A percentile compares a stretch with the other conserved stretches of the same genome.
These are phyloP conservation scores for Acer yangbiense DNA, from an alignment of 345 rosid species.

Conservation along the genomic window DNA sequence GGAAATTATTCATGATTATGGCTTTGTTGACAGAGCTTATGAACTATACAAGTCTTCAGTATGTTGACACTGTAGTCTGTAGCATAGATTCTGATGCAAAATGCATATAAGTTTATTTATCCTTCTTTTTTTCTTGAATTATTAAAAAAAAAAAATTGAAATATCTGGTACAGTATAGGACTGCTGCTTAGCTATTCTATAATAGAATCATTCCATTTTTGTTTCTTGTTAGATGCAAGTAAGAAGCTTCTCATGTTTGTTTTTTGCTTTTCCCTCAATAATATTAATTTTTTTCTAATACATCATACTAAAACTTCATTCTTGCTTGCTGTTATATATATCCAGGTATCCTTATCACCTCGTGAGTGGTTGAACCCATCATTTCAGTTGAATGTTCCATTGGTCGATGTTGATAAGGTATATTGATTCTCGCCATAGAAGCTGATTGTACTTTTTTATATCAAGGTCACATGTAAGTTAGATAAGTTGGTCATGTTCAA, in stretches of 20 bases:
- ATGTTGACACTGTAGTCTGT: background rate
- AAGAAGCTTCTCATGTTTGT: background rate
- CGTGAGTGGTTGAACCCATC: constrained; percentile 74
- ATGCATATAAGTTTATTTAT: background rate
- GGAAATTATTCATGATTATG: background rate
- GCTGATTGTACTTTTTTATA: background rate
- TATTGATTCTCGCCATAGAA: constrained; percentile 13
- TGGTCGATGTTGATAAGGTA: constrained; percentile 98
- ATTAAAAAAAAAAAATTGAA: background rate
- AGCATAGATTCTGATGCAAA: background rate
- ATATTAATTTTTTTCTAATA: background rate
- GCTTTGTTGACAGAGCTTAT: background rate
- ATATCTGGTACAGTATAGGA: background rate
- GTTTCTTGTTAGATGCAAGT: background rate
- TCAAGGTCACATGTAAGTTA: background rate
- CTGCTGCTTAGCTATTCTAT: background rate
- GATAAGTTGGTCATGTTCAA: background rate
- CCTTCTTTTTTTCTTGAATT: background rate
- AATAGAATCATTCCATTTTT: background rate
- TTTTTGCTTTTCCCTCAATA: background rate
- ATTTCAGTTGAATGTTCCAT: constrained; percentile 75
- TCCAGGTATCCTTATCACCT: constrained; percentile 55
- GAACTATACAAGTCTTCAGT: background rate
- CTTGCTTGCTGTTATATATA: constrained; percentile 23
- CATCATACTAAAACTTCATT: constrained; percentile 1